phyloP scores from a whole-genome alignment of 441 rosid species.

The Geranium incanum region DNA sequence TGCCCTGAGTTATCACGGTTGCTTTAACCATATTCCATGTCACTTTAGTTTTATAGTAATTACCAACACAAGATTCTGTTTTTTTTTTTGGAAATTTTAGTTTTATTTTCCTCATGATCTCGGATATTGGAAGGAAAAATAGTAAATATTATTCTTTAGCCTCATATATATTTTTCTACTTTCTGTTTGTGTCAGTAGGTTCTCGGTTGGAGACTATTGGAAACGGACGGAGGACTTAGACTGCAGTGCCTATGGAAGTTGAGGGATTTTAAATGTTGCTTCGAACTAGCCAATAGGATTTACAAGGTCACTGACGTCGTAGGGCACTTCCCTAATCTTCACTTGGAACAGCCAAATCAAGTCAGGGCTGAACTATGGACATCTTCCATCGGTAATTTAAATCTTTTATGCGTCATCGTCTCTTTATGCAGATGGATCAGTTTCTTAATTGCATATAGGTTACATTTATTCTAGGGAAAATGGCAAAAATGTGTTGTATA shows the following conservation, averaged over 20 bases:
- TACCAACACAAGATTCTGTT: background rate
- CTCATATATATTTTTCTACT: background rate
- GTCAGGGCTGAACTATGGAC: constrained; percentile 83
- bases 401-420: background rate
- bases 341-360: constrained; percentile 60
- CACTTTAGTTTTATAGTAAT: background rate
- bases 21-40: too few relatives aligned
- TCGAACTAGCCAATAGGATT: constrained; percentile 79
- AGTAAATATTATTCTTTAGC: background rate
- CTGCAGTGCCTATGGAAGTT: constrained; percentile 82
- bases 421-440: too few relatives aligned
- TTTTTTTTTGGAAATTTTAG: too few relatives aligned
- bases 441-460: too few relatives aligned
- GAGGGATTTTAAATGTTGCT: constrained; percentile 63
- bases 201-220: constrained; percentile 82
- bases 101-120: background rate
- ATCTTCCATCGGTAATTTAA: constrained; percentile 56
- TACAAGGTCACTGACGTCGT: constrained; percentile 45
- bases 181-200: constrained; percentile 33
- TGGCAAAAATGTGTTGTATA: too few relatives aligned
- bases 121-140: background rate
- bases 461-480: too few relatives aligned
- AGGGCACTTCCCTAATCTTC: constrained; percentile 73
- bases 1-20: too few relatives aligned
- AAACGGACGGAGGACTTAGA: constrained; percentile 54